Percentiles rank a stretch among this genome's conserved stretches.
These are phyloP conservation scores for Lentinula boryana DNA, from an alignment of 768 basidiomycete species.

Conservation along the genomic window DNA sequence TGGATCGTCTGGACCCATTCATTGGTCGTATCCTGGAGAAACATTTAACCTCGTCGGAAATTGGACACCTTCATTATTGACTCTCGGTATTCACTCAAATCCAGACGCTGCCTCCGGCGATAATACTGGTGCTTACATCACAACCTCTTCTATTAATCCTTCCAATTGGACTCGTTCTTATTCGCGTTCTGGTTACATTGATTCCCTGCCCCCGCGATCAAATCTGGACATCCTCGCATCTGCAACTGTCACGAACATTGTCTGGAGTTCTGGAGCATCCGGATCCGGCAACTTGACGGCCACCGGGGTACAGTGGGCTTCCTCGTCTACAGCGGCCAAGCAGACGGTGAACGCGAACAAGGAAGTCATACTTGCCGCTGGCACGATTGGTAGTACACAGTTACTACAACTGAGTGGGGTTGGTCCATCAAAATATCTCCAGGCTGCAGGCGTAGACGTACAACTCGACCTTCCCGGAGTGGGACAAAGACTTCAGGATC, in stretches of 20 bases:
- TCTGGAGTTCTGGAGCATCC: slow-evolving; percentile 28
- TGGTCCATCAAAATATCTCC: slow-evolving; percentile 35
- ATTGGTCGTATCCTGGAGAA: slow-evolving; percentile 19
- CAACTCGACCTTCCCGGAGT: slow-evolving; percentile 35
- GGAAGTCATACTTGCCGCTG: slow-evolving; percentile 47
- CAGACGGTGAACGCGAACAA: slow-evolving; percentile 41
- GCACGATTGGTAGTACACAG: slow-evolving; percentile 37
- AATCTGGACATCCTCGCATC: slow-evolving; percentile 62
- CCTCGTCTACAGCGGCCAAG: slow-evolving; percentile 18
- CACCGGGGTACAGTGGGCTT: slow-evolving; percentile 44
- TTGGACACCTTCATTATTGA: slow-evolving; percentile 36
- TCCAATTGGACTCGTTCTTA: slow-evolving; percentile 56
- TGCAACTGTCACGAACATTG: slow-evolving; percentile 50
- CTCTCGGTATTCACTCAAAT: slow-evolving; percentile 25
- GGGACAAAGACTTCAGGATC: slow-evolving; percentile 44
- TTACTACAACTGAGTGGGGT: slow-evolving; percentile 38
- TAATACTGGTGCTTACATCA: slow-evolving; percentile 22
- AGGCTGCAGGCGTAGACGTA: slow-evolving; percentile 29
- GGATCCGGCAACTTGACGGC: slow-evolving; percentile 38
- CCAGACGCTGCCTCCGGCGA: slow-evolving; percentile 33
- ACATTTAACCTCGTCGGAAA: slow-evolving; percentile 30
- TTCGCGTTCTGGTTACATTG: slow-evolving; percentile 51
- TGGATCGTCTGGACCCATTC: slow-evolving; percentile 40
- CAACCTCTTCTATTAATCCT: slow-evolving; percentile 5
- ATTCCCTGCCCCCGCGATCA: slow-evolving; percentile 51